phyloP scores from a whole-genome alignment of 805 yeast genomes.

The Metschnikowia peoriensis region DNA sequence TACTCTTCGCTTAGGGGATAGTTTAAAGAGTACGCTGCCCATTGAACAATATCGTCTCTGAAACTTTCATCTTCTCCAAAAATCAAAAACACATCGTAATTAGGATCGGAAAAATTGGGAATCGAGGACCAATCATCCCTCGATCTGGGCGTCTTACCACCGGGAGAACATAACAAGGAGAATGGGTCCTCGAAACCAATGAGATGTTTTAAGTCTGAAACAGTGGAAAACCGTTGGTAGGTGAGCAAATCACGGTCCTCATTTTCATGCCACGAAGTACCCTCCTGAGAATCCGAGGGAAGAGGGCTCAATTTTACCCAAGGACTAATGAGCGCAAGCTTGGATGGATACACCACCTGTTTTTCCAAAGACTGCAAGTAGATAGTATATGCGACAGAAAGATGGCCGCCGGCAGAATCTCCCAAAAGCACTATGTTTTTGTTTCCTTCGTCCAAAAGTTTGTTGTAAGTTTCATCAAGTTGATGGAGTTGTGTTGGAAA shows the following conservation, averaged over 20 bases:
- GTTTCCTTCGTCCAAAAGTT: conserved; percentile 21
- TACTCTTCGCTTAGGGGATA: conserved; percentile 26
- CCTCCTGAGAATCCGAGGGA: conserved; percentile 22
- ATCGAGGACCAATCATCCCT: conserved; percentile 33
- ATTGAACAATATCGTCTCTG: conserved; percentile 38
- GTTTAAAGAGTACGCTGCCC: conserved; percentile 32
- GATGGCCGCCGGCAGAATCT: conserved; percentile 45
- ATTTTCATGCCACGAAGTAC: conserved; percentile 36
- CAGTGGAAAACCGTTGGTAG: conserved; percentile 8
- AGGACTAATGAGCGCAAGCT: conserved; percentile 32
- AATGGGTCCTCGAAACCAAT: conserved; percentile 16
- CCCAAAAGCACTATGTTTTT: conserved; percentile 36
- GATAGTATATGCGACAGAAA: conserved; percentile 31
- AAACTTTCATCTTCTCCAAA: conserved; percentile 43
- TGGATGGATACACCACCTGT: conserved; percentile 24
- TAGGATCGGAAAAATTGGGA: conserved; percentile 28
- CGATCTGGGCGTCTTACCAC: conserved; percentile 22
- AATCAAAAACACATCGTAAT: conserved; percentile 29
- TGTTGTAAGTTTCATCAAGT: conserved; percentile 26
- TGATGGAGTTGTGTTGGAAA: conserved; percentile 36
- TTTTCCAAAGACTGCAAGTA: conserved; percentile 20
- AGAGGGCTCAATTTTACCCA: conserved; percentile 36
- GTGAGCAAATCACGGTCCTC: conserved; percentile 16
- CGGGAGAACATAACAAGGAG: conserved; percentile 25
- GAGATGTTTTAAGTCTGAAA: conserved; percentile 10